These are phyloP conservation scores for Trichoderma asperelloides DNA, from an alignment of 495 filamentous ascomycete genomes.

Conservation along the genomic window DNA sequence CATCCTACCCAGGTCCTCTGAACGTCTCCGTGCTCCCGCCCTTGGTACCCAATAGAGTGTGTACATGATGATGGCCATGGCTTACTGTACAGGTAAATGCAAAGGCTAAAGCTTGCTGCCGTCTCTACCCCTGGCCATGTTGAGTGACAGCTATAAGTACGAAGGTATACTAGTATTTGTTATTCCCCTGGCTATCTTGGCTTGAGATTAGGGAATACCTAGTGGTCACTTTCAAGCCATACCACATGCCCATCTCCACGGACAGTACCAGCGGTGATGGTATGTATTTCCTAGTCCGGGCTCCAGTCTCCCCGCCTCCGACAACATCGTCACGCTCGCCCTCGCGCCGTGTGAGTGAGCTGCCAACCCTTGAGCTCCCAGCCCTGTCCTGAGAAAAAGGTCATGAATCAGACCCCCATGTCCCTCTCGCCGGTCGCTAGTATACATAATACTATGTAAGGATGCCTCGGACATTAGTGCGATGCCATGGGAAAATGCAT, in stretches of 20 bases:
- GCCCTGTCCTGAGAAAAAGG: background rate
- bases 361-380: background rate
- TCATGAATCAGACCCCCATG: background rate
- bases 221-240: too few species aligned
- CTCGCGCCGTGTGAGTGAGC: background rate
- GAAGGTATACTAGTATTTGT: too few species aligned
- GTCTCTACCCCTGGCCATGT: too few species aligned
- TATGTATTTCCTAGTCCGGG: background rate
- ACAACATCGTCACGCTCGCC: background rate
- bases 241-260: too few species aligned
- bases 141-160: too few species aligned
- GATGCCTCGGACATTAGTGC: slow-evolving; percentile 1
- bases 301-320: background rate
- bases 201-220: too few species aligned
- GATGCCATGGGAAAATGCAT: background rate
- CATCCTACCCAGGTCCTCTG: background rate
- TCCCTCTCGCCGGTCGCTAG: background rate
- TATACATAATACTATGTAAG: background rate
- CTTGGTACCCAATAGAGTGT: slow-evolving; percentile 4
- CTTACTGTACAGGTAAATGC: too few species aligned
- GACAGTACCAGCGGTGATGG: background rate
- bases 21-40: background rate
- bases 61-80: too few species aligned
- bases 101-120: too few species aligned
- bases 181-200: too few species aligned